Evolutionary conservation across 2,329 filamentous ascomycete species (phyloP).

Genomic region (Fusarium robinianum): DNA sequence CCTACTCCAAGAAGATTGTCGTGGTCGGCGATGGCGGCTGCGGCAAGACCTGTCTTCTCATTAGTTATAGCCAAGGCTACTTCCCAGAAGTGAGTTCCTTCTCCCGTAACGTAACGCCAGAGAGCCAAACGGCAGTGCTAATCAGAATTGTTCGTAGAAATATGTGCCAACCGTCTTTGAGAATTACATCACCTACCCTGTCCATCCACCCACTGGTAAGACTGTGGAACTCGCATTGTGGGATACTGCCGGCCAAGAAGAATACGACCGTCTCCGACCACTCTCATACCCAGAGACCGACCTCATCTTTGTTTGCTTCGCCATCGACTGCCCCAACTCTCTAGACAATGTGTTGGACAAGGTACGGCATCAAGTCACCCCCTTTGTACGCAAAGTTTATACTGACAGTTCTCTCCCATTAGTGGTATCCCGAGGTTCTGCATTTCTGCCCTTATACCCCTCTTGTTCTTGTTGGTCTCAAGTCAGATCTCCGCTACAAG

Average conservation of each 20-base stretch:
- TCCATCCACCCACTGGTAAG: conserved; percentile 85
- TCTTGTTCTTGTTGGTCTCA: conserved; percentile 92
- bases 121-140: conserved; percentile 7
- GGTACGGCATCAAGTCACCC: conserved; percentile 57
- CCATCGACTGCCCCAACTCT: conserved; percentile 97
- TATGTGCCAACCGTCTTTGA: conserved; percentile 99
- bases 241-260: conserved; percentile 98
- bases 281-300: conserved; percentile 98
- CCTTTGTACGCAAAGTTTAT: not conserved
- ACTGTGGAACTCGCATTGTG: conserved; percentile 95
- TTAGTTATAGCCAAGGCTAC: conserved; percentile 98
- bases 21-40: conserved; percentile 98
- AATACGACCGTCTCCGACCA: conserved; percentile 94
- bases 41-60: conserved; percentile 97
- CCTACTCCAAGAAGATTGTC: conserved; percentile 99
- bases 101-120: not conserved
- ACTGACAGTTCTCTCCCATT: conserved; percentile 12
- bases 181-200: conserved; percentile 98
- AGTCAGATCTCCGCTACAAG: conserved; percentile 95
- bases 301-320: conserved; percentile 97
- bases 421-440: conserved; percentile 99
- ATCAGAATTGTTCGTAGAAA: conserved; percentile 66
- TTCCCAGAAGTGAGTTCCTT: conserved; percentile 83
- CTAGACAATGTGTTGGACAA: conserved; percentile 99
- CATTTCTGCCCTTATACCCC: conserved; percentile 99